Base-by-base conservation (phyloP, 805 yeast genomes). In the Nakazawaea siamensis region DNA sequence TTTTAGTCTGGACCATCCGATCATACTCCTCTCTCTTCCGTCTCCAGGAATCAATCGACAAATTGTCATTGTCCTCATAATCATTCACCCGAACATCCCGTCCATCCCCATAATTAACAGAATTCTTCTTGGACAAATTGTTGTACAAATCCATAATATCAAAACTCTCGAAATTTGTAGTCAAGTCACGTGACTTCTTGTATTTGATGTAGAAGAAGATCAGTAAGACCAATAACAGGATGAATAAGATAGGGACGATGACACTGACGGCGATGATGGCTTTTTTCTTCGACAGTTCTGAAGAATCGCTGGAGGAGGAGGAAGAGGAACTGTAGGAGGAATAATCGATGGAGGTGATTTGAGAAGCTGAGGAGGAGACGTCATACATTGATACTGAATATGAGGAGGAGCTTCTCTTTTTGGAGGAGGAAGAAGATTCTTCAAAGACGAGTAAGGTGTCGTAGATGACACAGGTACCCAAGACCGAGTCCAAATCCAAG, bases 381-480 rank as follows among this genome's bases (percentile, higher is more conserved):
- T 69, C 66, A 47, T 55, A 75, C 16, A 75, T 49, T n/a, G 52
- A 52, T 13, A 73, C 35, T 0, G 39, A 32, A 42, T 65, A 72
- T 4, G 43, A 38, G 1, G 37, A 34, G 3, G 42, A 27, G 14
- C 45, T 47, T 27, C 54, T 54, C 2, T 32, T 27, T 9, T 40
- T 34, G 10, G 10, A 10, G 5, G 37, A 12, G 6, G 38, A 17
- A 3, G 31, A 20, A 12, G 18, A 9, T 11, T 14, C 18, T 3
- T 18, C 41, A 8, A 75, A 54, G 11, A 69, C 62, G 1, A 76
- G 50, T 30, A 76, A 50, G 0, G 78, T 69, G 34, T 68, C 62
- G 46, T 70, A 71, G 18, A 75, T 55, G 2, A 68, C 58, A 2
- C 73, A 70, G 0, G 74, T 80, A 1, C 81, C 81, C 6, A 56